Percentiles rank a stretch among this genome's conserved stretches.
Conservation (phyloP, 139 green algal species). For the Chlorokybus atmophyticus region DNA sequence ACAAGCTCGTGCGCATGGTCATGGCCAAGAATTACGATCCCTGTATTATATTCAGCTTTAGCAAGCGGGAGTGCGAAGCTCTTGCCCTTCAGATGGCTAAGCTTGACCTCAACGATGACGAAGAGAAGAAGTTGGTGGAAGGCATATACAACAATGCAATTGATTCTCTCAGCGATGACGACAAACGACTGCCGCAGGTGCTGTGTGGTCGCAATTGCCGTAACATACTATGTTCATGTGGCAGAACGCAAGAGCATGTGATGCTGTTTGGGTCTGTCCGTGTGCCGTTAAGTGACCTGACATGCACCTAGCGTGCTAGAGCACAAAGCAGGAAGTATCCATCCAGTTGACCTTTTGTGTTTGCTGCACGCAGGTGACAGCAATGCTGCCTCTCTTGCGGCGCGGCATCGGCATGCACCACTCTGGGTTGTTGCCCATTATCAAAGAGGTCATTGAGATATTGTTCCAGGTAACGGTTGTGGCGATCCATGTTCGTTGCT, state of each 20-base stretch:
- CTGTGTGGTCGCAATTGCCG: neutral
- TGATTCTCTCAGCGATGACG: conserved; percentile 54
- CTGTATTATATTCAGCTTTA: conserved; percentile 72
- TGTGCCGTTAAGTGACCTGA: too few relatives aligned
- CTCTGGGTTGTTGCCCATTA: conserved; percentile 55
- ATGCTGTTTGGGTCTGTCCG: too few relatives aligned
- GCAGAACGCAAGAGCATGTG: too few relatives aligned
- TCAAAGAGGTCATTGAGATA: conserved; percentile 70
- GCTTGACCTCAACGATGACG: conserved; percentile 19
- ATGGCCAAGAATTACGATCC: conserved; percentile 74
- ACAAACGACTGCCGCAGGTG: conserved; percentile 56
- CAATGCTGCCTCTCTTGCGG: conserved; percentile 45
- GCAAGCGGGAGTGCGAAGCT: conserved; percentile 52
- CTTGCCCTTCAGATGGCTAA: conserved; percentile 32
- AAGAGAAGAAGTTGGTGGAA: conserved; percentile 46
- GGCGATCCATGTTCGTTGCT: too few relatives aligned
- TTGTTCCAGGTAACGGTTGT: conserved; percentile 71
- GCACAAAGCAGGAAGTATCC: neutral
- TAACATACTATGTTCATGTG: too few relatives aligned
- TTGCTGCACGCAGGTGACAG: conserved; percentile 1
- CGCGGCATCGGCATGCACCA: conserved; percentile 59
- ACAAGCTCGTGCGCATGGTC: conserved; percentile 80
- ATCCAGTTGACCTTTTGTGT: neutral
- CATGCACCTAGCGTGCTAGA: too few relatives aligned
- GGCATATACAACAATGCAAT: conserved; percentile 62